Evolutionary conservation across 495 filamentous ascomycete species (phyloP).

Genomic region (Annulohypoxylon maeteangense): DNA sequence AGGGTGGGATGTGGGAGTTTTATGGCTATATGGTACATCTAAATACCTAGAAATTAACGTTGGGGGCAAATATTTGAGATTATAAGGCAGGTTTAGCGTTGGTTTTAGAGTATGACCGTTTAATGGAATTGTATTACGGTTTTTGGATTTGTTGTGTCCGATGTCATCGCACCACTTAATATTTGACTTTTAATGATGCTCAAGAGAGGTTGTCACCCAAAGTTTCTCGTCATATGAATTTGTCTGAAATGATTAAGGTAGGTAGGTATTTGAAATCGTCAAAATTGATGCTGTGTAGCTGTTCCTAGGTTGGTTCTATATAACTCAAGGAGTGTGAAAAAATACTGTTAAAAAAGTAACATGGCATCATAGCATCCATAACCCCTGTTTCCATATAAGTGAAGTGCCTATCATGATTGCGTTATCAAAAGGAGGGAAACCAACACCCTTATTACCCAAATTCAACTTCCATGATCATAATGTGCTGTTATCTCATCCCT

Average conservation of each 20-base stretch:
- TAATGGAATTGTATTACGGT: conserved; percentile 9
- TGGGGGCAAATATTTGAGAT: not conserved
- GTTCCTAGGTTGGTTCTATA: not conserved
- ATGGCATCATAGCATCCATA: not conserved
- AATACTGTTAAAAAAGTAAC: too few species aligned
- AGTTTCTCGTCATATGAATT: not conserved
- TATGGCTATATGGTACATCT: not conserved
- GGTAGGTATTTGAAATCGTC: not conserved
- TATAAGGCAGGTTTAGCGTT: not conserved
- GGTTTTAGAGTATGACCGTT: not conserved
- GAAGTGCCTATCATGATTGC: not conserved
- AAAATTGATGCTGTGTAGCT: conserved; percentile 1
- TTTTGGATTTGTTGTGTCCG: not conserved
- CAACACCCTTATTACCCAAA: not conserved
- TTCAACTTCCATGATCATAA: not conserved
- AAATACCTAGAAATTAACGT: not conserved
- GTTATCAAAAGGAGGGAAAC: not conserved
- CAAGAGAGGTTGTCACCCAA: too few species aligned
- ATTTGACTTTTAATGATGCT: not conserved
- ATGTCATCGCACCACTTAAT: not conserved
- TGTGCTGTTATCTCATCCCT: not conserved
- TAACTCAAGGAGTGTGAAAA: conserved; percentile 1
- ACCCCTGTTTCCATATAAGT: not conserved
- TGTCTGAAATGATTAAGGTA: too few species aligned
- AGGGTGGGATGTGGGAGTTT: not conserved